phyloP scores from a whole-genome alignment of 2,329 filamentous ascomycete genomes.

The Talaromyces verruculosus region DNA sequence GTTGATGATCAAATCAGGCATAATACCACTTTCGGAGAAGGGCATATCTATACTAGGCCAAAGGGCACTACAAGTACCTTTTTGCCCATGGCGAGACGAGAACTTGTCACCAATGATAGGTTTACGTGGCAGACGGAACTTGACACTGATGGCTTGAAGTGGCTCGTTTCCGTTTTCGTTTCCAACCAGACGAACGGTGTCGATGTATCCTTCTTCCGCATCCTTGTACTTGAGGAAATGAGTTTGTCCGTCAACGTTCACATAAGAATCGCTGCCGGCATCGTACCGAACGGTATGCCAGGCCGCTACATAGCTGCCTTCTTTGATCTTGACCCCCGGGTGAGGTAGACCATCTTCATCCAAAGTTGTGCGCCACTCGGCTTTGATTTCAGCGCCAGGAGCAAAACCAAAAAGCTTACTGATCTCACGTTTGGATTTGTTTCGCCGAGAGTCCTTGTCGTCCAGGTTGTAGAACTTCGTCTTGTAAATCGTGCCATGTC shows the following conservation, averaged over 20 bases:
- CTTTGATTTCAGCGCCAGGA: slow-evolving; percentile 69
- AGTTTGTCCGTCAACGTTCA: slow-evolving; percentile 82
- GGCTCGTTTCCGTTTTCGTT: slow-evolving; percentile 80
- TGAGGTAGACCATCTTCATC: slow-evolving; percentile 86
- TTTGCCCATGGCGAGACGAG: slow-evolving; percentile 96
- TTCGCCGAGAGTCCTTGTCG: slow-evolving; percentile 68
- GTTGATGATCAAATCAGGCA: slow-evolving; percentile 98
- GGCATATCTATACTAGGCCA: slow-evolving; percentile 95
- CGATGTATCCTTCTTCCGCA: slow-evolving; percentile 79
- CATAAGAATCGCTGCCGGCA: slow-evolving; percentile 65
- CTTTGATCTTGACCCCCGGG: slow-evolving; percentile 72
- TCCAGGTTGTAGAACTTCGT: slow-evolving; percentile 87
- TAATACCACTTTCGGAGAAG: slow-evolving; percentile 93
- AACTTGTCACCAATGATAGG: slow-evolving; percentile 98
- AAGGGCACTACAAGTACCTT: slow-evolving; percentile 94
- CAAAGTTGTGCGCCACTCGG: slow-evolving; percentile 68
- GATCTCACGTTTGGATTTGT: slow-evolving; percentile 65
- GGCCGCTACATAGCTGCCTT: slow-evolving; percentile 82
- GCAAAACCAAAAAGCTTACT: slow-evolving; percentile 90
- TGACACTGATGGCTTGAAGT: slow-evolving; percentile 84
- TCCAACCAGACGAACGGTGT: slow-evolving; percentile 89
- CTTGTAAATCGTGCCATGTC: slow-evolving; percentile 95
- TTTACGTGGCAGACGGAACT: slow-evolving; percentile 84
- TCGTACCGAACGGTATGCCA: slow-evolving; percentile 86
- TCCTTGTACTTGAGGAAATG: slow-evolving; percentile 96